Base-by-base conservation (phyloP, 768 basidiomycete genomes). In the Russula brevipes region DNA sequence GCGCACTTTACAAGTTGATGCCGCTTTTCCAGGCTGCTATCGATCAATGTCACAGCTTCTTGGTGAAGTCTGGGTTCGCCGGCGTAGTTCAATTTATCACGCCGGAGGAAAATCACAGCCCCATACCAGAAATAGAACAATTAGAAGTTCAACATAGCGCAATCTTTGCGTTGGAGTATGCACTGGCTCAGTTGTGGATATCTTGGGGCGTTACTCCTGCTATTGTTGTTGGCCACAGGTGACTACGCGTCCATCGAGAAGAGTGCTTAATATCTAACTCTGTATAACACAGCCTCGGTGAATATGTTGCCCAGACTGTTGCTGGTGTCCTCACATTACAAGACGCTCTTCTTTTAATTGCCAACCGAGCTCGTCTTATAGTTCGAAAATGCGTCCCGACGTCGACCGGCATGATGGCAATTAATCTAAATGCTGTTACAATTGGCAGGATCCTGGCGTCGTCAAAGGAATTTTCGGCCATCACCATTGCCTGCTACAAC, bases 171-270 rank as follows among this genome's bases (percentile, higher is more conserved):
- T 73, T 90, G 9, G 81, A 89, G 68, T 88, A 84, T 68, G 83
- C 84, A 0, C 73, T 91, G 24, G 79, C 82, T 0, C 75, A 73
- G 51, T 61, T 91, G 14, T 91, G 88, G 89, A 80, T 80, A 39
- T 81, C 79, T 7, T 90, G 85, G 87, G 88, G 88, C 1, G 47
- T 90, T 12, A 65, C 68, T 24, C 88, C 88, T 4, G 67, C 74
- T n/a, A 84, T 79, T 0, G 82, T 88, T 14, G 77, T 85, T 17
- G 88, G 89, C 3, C 88, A 90, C 68, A 91, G 89, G 89, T 89
- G 54, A 60, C 78, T 70, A 42, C 10, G 10, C 57, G 59, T 42
- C 47, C 3, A 54, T 36, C 4, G 49, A 38, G 62, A 33, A 33
- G 46, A 46, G 17, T 47, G 62, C n/a, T 19, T 56, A 12, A 33